phyloP scores from a whole-genome alignment of 768 basidiomycete genomes.

The Tulasnella sp. region DNA sequence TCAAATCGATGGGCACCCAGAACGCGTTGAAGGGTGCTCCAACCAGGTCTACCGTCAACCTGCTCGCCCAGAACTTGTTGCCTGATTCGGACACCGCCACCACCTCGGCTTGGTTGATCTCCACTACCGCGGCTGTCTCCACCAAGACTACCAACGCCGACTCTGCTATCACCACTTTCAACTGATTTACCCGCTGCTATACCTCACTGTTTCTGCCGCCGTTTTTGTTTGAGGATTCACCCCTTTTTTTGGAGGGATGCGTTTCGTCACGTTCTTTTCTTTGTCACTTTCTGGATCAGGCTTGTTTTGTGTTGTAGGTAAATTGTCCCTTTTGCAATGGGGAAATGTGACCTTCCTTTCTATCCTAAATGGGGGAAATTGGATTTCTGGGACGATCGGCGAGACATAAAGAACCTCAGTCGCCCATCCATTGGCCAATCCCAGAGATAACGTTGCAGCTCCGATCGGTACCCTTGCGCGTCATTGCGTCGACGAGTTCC shows the following conservation, averaged over 20 bases:
- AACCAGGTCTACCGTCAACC: neutral
- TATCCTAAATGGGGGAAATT: neutral
- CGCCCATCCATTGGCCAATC: too few relatives aligned
- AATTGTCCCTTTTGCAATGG: neutral
- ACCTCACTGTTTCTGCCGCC: neutral
- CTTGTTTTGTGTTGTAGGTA: neutral
- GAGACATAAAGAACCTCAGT: too few relatives aligned
- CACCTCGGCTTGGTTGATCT: neutral
- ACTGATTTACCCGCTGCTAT: neutral
- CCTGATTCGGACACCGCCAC: neutral
- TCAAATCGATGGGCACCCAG: neutral
- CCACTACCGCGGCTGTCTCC: neutral
- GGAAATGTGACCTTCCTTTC: neutral
- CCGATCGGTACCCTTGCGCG: too few relatives aligned
- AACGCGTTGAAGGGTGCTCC: neutral
- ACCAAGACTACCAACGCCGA: neutral
- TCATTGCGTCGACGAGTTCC: too few relatives aligned
- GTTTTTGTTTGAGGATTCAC: too few relatives aligned
- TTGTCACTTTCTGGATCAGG: neutral
- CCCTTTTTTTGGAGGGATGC: too few relatives aligned
- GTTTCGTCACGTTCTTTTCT: neutral
- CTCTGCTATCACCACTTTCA: neutral
- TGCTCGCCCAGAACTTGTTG: slow-evolving; percentile 14
- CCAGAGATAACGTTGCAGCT: too few relatives aligned
- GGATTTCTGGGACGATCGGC: too few relatives aligned